phyloP scores from a whole-genome alignment of 331 rosid species.

The Acacia concinna region DNA sequence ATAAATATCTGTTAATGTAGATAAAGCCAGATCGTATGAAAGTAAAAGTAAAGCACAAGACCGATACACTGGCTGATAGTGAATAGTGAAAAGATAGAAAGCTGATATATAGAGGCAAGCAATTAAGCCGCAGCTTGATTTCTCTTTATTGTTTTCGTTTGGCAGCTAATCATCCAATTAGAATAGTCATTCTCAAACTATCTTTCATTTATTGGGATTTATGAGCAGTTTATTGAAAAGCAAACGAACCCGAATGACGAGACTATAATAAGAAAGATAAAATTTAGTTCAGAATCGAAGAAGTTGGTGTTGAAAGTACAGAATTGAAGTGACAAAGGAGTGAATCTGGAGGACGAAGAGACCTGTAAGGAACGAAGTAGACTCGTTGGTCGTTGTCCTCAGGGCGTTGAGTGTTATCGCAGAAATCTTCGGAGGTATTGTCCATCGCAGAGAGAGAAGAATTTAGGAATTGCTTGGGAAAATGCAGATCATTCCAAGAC shows the following conservation, averaged over 20 bases:
- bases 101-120: neutral
- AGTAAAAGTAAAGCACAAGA: slow-evolving; percentile 1
- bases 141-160: neutral
- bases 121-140: slow-evolving; percentile 22
- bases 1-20: slow-evolving; percentile 32
- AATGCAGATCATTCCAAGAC: slow-evolving; percentile 34
- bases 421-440: slow-evolving; percentile 54
- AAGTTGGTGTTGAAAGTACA: slow-evolving; percentile 4
- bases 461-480: slow-evolving; percentile 21
- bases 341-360: slow-evolving; percentile 24
- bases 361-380: slow-evolving; percentile 96
- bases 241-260: neutral
- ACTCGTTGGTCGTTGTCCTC: slow-evolving; percentile 64
- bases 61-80: slow-evolving; percentile 13
- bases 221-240: neutral
- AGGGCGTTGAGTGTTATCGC: slow-evolving; percentile 52
- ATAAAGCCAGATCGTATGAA: slow-evolving; percentile 46
- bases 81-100: neutral
- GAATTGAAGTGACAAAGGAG: slow-evolving; percentile 34
- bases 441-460: slow-evolving; percentile 51
- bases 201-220: slow-evolving; percentile 3
- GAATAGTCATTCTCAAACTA: slow-evolving; percentile 23
- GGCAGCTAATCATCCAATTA: slow-evolving; percentile 23
- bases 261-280: neutral
- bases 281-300: slow-evolving; percentile 38